Evolutionary conservation across 1,284 basidiomycete genomes (phyloP).

Genomic region (Puccinia polysora): DNA sequence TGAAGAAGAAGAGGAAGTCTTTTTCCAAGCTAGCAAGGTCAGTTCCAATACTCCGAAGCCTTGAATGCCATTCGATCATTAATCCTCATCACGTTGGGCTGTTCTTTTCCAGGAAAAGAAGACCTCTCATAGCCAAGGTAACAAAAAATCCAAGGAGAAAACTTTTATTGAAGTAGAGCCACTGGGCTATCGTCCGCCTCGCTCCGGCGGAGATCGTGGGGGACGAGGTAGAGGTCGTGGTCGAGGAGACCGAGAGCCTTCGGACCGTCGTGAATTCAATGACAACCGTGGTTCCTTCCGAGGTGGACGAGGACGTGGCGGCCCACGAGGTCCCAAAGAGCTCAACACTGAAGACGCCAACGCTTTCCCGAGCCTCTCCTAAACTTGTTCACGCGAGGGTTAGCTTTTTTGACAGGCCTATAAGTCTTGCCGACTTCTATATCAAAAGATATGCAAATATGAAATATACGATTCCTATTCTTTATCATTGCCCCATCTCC

Average conservation of each 20-base stretch:
- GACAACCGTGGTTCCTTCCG: constrained; percentile 14
- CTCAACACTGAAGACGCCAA: constrained; percentile 39
- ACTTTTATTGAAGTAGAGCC: constrained; percentile 42
- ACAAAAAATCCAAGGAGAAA: constrained; percentile 41
- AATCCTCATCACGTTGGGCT: background rate
- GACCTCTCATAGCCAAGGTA: background rate
- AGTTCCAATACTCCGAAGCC: background rate
- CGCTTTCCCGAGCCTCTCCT: constrained; percentile 40
- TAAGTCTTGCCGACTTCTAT: no score
- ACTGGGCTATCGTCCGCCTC: constrained; percentile 36
- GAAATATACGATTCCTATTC: background rate
- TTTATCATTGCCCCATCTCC: background rate
- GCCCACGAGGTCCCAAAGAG: constrained; percentile 24
- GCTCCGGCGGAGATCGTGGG: constrained; percentile 35
- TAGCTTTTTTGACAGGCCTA: background rate
- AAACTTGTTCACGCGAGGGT: background rate
- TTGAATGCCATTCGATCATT: background rate
- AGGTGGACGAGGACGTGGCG: constrained; percentile 32
- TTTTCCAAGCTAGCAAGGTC: constrained; percentile 38
- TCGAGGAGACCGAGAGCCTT: constrained; percentile 23
- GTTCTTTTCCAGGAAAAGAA: constrained; percentile 37
- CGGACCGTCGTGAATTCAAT: constrained; percentile 23
- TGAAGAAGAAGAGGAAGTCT: constrained; percentile 40
- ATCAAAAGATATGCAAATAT: no score
- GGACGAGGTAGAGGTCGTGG: constrained; percentile 33